These are phyloP conservation scores for Mycena rosella DNA, from an alignment of 768 basidiomycete species.

Conservation along the genomic window DNA sequence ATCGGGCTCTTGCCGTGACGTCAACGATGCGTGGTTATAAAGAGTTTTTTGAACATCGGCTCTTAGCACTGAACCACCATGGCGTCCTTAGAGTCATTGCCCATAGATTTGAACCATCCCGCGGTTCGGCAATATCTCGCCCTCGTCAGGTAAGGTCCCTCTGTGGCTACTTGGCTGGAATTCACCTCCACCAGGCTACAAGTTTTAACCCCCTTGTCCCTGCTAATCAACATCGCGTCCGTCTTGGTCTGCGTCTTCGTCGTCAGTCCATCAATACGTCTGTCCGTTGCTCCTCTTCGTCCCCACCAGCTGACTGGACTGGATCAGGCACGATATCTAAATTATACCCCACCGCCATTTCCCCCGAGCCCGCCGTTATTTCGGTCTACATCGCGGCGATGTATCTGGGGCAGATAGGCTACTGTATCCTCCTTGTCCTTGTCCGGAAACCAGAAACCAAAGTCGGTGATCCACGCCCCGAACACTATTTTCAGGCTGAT, in stretches of 20 bases:
- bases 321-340: conserved; percentile 61
- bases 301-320: not conserved
- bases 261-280: conserved; percentile 64
- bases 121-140: conserved; percentile 75
- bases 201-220: conserved; percentile 86
- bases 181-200: conserved; percentile 66
- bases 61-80: not conserved
- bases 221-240: conserved; percentile 84
- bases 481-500: not conserved
- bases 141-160: conserved; percentile 63
- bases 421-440: conserved; percentile 82
- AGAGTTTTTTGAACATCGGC: too few species aligned
- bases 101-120: conserved; percentile 70
- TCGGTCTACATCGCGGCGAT: conserved; percentile 71
- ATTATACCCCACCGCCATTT: conserved; percentile 76
- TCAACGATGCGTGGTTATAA: too few species aligned
- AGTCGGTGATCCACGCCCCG: conserved; percentile 52
- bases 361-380: conserved; percentile 71
- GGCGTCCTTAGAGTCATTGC: conserved; percentile 64
- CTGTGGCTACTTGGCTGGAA: not conserved
- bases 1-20: too few species aligned
- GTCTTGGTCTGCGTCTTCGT: conserved; percentile 77
- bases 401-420: conserved; percentile 80
- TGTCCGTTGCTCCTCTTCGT: conserved; percentile 54
- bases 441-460: conserved; percentile 85